Conservation (phyloP, 2,329 filamentous ascomycete species). For the Botryotinia calthae region DNA sequence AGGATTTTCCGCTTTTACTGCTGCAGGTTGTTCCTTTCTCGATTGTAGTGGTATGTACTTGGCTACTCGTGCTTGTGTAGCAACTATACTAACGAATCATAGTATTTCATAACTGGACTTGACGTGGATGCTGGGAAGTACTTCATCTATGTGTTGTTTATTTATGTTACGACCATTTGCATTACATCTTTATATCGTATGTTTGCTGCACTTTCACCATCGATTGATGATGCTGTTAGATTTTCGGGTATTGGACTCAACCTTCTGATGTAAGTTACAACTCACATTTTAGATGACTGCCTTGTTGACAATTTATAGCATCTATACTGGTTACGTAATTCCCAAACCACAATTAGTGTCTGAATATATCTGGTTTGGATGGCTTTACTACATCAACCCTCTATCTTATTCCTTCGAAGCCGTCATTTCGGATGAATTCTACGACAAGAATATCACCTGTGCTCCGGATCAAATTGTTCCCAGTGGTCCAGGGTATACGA, state of each 20-base stretch:
- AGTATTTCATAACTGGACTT: conserved; percentile 61
- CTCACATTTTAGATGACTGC: neutral
- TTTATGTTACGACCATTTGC: conserved; percentile 60
- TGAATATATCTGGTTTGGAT: conserved; percentile 65
- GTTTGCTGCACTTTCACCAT: conserved; percentile 62
- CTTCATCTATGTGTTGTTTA: conserved; percentile 64
- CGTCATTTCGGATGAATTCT: conserved; percentile 61
- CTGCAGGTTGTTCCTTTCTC: conserved; percentile 58
- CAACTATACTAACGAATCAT: neutral
- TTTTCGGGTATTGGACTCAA: conserved; percentile 63
- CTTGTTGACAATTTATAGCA: conserved; percentile 29
- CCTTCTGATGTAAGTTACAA: conserved; percentile 46
- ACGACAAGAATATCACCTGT: conserved; percentile 55
- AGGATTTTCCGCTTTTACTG: conserved; percentile 61
- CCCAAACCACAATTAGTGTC: conserved; percentile 58
- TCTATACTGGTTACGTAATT: conserved; percentile 68
- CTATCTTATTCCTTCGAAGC: conserved; percentile 60
- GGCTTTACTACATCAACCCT: conserved; percentile 50
- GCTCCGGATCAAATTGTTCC: conserved; percentile 57
- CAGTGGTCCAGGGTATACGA: conserved; percentile 50
- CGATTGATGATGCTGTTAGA: conserved; percentile 64
- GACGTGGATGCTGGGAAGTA: conserved; percentile 60
- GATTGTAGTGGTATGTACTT: conserved; percentile 44
- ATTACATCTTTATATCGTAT: conserved; percentile 65
- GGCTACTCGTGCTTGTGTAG: neutral